Evolutionary conservation across 345 rosid species (phyloP).

Genomic region (Sonneratia caseolaris): DNA sequence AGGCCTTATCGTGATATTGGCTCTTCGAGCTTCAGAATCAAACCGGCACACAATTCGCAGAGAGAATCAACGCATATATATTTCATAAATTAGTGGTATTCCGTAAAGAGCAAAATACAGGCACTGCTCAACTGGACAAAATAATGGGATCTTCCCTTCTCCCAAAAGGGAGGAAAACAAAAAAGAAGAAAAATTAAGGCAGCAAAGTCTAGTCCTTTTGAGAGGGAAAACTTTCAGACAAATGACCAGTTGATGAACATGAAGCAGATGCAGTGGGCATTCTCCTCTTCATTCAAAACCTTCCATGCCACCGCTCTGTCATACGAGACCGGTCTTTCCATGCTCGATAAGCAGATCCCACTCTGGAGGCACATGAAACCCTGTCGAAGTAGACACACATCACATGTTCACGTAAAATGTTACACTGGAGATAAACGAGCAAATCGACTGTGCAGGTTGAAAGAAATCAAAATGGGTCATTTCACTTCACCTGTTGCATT

Average conservation of each 20-base stretch:
- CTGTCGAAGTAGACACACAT: conserved; percentile 20
- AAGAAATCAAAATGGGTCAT: background rate
- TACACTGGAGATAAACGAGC: background rate
- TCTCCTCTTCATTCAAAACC: conserved; percentile 79
- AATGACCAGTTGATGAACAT: conserved; percentile 96
- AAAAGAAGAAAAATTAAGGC: background rate
- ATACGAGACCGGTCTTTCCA: conserved; percentile 86
- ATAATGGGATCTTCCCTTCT: no score
- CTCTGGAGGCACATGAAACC: conserved; percentile 80
- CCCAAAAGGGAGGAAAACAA: no score
- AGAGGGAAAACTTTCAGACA: conserved; percentile 25
- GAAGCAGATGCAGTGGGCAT: conserved; percentile 81
- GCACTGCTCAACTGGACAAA: no score
- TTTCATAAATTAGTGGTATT: no score
- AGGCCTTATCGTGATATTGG: no score
- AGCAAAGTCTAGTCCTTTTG: background rate
- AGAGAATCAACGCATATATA: no score
- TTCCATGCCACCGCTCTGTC: conserved; percentile 94
- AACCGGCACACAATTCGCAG: no score
- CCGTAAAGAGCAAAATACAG: no score
- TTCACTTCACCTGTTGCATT: conserved; percentile 61
- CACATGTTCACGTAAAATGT: background rate
- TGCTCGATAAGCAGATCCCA: conserved; percentile 89
- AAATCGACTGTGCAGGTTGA: no score
- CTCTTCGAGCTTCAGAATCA: no score